phyloP scores from a whole-genome alignment of 768 basidiomycete genomes.

The Leccinum longicurvipes region DNA sequence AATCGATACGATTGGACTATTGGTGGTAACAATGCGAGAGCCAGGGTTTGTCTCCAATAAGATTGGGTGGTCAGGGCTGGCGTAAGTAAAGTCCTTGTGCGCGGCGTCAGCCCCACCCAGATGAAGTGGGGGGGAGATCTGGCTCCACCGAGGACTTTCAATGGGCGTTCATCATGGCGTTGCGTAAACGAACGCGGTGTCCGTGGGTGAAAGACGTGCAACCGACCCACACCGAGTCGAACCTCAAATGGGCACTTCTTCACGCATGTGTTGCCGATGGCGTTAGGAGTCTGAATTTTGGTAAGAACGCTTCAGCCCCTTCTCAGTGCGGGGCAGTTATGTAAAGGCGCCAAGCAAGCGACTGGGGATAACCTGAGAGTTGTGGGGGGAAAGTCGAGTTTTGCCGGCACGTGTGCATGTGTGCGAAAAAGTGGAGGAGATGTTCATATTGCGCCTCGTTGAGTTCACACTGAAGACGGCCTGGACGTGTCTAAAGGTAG shows the following conservation, averaged over 20 bases:
- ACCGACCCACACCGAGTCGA: constrained; percentile 8
- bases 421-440: neutral
- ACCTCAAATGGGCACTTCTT: neutral
- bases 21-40: neutral
- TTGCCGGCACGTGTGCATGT: neutral
- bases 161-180: neutral
- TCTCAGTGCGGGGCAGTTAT: constrained; percentile 3
- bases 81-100: neutral
- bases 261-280: neutral
- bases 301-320: neutral
- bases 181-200: neutral
- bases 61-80: neutral
- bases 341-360: neutral
- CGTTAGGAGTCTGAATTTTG: neutral
- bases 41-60: neutral
- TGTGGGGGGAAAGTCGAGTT: neutral
- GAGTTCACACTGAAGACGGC: neutral
- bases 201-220: constrained; percentile 3
- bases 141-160: neutral
- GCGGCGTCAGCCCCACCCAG: neutral
- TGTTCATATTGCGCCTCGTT: neutral
- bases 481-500: neutral
- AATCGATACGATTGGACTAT: neutral
- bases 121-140: constrained; percentile 2
- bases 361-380: neutral